A percentile compares a stretch with the other conserved stretches of the same genome.
Conservation (phyloP, 1,139 yeast species). For the Zygosaccharomyces pseudobailii region DNA sequence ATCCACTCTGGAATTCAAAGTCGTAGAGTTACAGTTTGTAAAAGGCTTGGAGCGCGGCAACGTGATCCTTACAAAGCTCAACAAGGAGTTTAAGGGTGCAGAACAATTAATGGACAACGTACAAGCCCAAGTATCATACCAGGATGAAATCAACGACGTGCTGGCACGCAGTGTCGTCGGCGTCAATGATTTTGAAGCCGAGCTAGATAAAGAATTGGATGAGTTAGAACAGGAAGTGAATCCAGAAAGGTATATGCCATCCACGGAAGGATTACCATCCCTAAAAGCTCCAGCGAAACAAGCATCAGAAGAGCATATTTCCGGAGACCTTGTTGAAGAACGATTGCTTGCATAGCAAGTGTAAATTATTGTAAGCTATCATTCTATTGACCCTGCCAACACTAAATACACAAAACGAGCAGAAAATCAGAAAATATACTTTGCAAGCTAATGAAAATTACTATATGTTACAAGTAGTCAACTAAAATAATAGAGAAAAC, state of each 20-base stretch:
- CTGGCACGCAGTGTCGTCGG: slow-evolving; percentile 43
- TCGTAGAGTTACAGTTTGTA: slow-evolving; percentile 79
- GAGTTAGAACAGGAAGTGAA: slow-evolving; percentile 39
- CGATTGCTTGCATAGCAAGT: not conserved
- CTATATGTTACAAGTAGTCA: slow-evolving; percentile 1
- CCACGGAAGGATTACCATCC: slow-evolving; percentile 21
- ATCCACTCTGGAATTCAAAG: slow-evolving; percentile 78
- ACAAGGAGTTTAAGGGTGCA: slow-evolving; percentile 74
- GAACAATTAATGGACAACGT: slow-evolving; percentile 80
- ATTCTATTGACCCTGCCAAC: too few relatives aligned
- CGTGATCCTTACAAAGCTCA: slow-evolving; percentile 64
- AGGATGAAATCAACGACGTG: slow-evolving; percentile 55
- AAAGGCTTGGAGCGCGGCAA: slow-evolving; percentile 80
- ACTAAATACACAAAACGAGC: too few relatives aligned
- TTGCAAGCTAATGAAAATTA: not conserved
- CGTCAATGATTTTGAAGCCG: slow-evolving; percentile 44
- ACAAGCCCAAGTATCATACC: slow-evolving; percentile 75
- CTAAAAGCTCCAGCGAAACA: slow-evolving; percentile 2
- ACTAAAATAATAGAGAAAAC: not conserved
- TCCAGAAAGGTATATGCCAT: slow-evolving; percentile 20
- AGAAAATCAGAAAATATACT: not conserved
- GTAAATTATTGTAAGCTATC: too few relatives aligned
- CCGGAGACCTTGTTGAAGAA: slow-evolving; percentile 4
- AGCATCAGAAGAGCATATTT: slow-evolving; percentile 11
- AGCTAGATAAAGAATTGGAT: slow-evolving; percentile 52